A percentile compares a stretch with the other conserved stretches of the same genome.
Conservation (phyloP, 2,329 filamentous ascomycete species). For the Albifimbria verrucaria region DNA sequence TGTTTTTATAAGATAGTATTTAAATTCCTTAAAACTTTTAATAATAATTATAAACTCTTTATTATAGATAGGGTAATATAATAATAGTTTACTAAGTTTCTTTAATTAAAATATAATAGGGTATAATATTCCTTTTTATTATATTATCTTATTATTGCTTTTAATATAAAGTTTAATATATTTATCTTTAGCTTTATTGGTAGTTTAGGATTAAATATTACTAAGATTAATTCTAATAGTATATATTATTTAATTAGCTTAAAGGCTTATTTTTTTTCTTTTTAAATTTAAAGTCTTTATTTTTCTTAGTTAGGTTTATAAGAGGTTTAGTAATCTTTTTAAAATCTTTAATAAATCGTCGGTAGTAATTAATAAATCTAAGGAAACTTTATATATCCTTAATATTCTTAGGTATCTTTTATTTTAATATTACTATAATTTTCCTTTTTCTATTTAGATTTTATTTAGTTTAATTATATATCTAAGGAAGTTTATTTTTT, state of each 20-base stretch:
- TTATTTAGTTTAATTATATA: constrained; percentile 8
- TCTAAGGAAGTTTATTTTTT: constrained; percentile 10
- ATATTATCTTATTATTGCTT: constrained; percentile 2
- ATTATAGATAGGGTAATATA: neutral
- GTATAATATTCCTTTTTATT: neutral
- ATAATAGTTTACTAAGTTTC: neutral
- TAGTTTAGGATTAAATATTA: constrained; percentile 8
- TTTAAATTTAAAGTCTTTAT: neutral
- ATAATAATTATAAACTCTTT: neutral
- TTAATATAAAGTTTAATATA: constrained; percentile 5
- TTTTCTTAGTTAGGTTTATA: constrained; percentile 9
- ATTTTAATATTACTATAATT: constrained; percentile 1
- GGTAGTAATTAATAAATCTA: constrained; percentile 13
- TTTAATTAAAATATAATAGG: neutral
- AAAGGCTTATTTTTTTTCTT: constrained; percentile 4
- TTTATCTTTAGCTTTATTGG: constrained; percentile 11
- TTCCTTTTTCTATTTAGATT: constrained; percentile 12
- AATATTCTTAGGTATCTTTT: constrained; percentile 3
- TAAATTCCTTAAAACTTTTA: neutral
- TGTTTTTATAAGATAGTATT: neutral
- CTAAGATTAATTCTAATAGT: constrained; percentile 5
- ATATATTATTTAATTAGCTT: constrained; percentile 6
- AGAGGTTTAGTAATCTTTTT: constrained; percentile 2
- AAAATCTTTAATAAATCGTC: constrained; percentile 13
- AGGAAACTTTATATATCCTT: constrained; percentile 6